These are phyloP conservation scores for Usnea hakonensis DNA, from an alignment of 495 filamentous ascomycete species.

Conservation along the genomic window DNA sequence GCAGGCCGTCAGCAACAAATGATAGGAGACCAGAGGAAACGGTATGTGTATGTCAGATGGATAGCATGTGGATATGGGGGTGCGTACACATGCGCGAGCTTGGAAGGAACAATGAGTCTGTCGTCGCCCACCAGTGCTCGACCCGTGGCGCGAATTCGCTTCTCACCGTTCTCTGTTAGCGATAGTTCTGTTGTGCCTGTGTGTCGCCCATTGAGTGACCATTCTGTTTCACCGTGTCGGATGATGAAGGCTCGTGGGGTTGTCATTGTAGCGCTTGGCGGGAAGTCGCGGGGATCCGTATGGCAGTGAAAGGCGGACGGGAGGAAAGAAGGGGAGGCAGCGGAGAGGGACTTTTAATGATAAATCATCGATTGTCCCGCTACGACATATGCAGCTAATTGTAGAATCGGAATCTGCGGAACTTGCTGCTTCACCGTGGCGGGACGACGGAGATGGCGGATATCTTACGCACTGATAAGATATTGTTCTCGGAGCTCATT, in stretches of 20 bases:
- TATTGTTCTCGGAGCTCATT: background rate
- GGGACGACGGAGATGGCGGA: background rate
- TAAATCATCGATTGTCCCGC: slow-evolving; percentile 9
- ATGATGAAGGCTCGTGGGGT: slow-evolving; percentile 85
- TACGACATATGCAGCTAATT: slow-evolving; percentile 8
- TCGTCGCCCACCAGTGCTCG: slow-evolving; percentile 76
- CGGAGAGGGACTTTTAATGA: background rate
- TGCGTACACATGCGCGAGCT: slow-evolving; percentile 65
- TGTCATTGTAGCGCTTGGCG: slow-evolving; percentile 32
- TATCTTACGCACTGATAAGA: background rate
- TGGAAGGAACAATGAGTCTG: slow-evolving; percentile 74
- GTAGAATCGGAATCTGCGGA: background rate
- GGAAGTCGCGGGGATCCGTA: background rate
- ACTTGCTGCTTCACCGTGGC: background rate
- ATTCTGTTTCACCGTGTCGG: slow-evolving; percentile 94
- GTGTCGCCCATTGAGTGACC: slow-evolving; percentile 89
- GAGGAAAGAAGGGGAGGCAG: background rate
- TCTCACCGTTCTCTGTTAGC: slow-evolving; percentile 80
- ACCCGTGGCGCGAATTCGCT: slow-evolving; percentile 72
- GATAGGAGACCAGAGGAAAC: background rate
- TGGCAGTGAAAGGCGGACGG: background rate
- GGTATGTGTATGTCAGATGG: background rate
- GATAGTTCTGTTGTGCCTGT: slow-evolving; percentile 82
- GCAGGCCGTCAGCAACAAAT: background rate
- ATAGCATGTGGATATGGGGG: background rate